Percentiles rank a stretch among this genome's conserved stretches.
These are phyloP conservation scores for Umbilicaria muhlenbergii DNA, from an alignment of 495 filamentous ascomycete genomes.

Conservation along the genomic window DNA sequence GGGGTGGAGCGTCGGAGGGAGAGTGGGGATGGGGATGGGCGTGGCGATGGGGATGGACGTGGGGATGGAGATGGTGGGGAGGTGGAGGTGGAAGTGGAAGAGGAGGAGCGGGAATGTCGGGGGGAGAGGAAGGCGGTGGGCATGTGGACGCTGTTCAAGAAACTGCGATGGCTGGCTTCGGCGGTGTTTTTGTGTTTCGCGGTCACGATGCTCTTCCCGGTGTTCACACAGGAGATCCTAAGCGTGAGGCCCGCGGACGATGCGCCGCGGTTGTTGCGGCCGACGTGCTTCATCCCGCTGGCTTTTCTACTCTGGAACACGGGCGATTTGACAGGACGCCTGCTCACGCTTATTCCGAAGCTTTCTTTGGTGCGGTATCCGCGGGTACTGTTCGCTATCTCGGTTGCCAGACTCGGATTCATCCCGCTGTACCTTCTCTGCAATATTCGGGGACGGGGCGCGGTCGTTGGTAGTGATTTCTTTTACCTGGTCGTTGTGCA, in stretches of 20 bases:
- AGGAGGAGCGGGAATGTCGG: not conserved
- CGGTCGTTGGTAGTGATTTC: slow-evolving; percentile 57
- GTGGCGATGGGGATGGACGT: slow-evolving; percentile 62
- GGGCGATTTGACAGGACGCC: slow-evolving; percentile 67
- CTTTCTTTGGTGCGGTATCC: slow-evolving; percentile 49
- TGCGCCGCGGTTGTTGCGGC: slow-evolving; percentile 38
- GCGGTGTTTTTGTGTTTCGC: slow-evolving; percentile 65
- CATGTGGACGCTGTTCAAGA: slow-evolving; percentile 50
- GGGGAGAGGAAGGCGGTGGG: slow-evolving; percentile 34
- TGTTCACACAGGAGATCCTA: slow-evolving; percentile 71
- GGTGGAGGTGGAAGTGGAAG: slow-evolving; percentile 52
- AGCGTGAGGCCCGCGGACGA: slow-evolving; percentile 43
- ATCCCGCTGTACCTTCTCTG: slow-evolving; percentile 82
- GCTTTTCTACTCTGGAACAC: slow-evolving; percentile 89
- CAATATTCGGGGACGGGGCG: slow-evolving; percentile 53
- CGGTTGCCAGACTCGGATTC: slow-evolving; percentile 48
- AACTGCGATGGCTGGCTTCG: slow-evolving; percentile 53
- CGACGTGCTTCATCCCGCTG: slow-evolving; percentile 71
- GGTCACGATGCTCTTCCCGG: slow-evolving; percentile 86
- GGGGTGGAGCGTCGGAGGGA: too few relatives aligned
- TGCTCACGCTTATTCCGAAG: slow-evolving; percentile 47
- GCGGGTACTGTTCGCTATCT: slow-evolving; percentile 40
- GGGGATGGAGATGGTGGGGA: slow-evolving; percentile 67
- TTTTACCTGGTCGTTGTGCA: slow-evolving; percentile 83
- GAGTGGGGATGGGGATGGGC: slow-evolving; percentile 72